phyloP scores from a whole-genome alignment of 306 rosid genomes.

The Cercis canadensis region DNA sequence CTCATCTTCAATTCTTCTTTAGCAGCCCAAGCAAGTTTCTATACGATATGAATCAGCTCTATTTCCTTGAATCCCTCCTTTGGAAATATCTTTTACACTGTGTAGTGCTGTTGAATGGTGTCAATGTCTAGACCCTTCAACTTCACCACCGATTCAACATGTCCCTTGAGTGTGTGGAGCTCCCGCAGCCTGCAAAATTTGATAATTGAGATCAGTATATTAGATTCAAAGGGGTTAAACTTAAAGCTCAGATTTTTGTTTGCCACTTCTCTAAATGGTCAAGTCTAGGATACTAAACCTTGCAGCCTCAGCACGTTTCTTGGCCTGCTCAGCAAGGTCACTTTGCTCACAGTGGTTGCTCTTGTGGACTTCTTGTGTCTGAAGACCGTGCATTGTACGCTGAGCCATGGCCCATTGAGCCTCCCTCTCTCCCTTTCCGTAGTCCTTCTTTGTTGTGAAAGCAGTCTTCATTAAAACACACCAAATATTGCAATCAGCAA shows the following conservation, averaged over 20 bases:
- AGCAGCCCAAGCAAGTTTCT: no score
- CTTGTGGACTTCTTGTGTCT: slow-evolving; percentile 36
- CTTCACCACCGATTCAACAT: slow-evolving; percentile 80
- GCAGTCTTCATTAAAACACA: slow-evolving; percentile 57
- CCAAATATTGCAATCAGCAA: slow-evolving; percentile 1
- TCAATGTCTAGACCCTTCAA: slow-evolving; percentile 81
- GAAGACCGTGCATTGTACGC: slow-evolving; percentile 76
- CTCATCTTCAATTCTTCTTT: slow-evolving; percentile 13
- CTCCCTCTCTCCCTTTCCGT: slow-evolving; percentile 81
- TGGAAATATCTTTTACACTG: slow-evolving; percentile 36
- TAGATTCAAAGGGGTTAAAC: neutral
- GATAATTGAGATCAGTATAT: no score
- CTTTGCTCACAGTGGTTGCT: slow-evolving; percentile 46
- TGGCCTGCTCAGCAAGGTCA: slow-evolving; percentile 85
- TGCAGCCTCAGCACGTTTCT: slow-evolving; percentile 83
- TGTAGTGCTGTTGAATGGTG: slow-evolving; percentile 60
- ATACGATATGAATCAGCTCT: neutral
- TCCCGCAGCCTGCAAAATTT: slow-evolving; percentile 67
- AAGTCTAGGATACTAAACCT: slow-evolving; percentile 45
- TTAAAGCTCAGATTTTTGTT: neutral
- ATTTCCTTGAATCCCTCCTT: neutral
- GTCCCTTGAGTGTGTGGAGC: slow-evolving; percentile 83
- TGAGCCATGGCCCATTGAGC: slow-evolving; percentile 85
- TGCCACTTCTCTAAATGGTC: slow-evolving; percentile 6
- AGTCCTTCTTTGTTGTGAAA: slow-evolving; percentile 77